A percentile compares a stretch with the other conserved stretches of the same genome.
phyloP scores from a whole-genome alignment of 352 stramenopile species.

The Nothophytophthora sp. region DNA sequence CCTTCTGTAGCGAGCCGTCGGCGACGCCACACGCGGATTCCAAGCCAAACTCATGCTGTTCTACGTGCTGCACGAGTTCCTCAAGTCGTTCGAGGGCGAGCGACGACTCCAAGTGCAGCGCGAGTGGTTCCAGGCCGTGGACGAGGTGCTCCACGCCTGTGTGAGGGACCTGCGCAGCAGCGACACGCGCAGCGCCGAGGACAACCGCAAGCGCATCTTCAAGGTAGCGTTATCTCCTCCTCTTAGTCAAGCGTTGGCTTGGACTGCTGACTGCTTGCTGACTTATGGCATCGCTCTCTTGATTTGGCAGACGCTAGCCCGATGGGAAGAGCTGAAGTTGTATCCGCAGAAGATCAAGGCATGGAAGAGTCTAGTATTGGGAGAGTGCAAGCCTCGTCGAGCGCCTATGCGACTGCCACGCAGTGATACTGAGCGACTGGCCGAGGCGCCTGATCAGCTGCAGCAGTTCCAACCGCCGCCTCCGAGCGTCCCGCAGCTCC shows the following conservation, averaged over 20 bases:
- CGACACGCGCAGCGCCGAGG: slow-evolving; percentile 64
- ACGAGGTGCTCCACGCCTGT: slow-evolving; percentile 75
- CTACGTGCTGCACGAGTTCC: slow-evolving; percentile 87
- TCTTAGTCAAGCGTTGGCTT: not conserved
- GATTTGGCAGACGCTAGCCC: slow-evolving; percentile 55
- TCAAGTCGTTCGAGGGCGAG: slow-evolving; percentile 78
- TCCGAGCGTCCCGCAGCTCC: slow-evolving; percentile 36
- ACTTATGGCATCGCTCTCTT: not conserved
- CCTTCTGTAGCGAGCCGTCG: slow-evolving; percentile 50
- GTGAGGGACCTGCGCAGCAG: slow-evolving; percentile 66
- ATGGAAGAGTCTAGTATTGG: slow-evolving; percentile 77
- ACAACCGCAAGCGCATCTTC: slow-evolving; percentile 76
- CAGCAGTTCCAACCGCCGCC: slow-evolving; percentile 71
- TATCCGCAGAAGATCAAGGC: slow-evolving; percentile 77
- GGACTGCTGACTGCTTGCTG: too few species aligned
- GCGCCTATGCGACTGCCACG: slow-evolving; percentile 50
- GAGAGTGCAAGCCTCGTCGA: slow-evolving; percentile 66
- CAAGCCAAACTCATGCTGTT: slow-evolving; percentile 87
- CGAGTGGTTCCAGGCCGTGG: slow-evolving; percentile 81
- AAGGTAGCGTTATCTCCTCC: slow-evolving; percentile 62
- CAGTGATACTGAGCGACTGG: slow-evolving; percentile 65
- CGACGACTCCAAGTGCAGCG: slow-evolving; percentile 58
- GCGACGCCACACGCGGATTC: slow-evolving; percentile 61
- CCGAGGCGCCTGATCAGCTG: slow-evolving; percentile 67
- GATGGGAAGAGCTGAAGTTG: slow-evolving; percentile 84